Percentiles rank a stretch among this genome's conserved stretches.
Conservation (phyloP, 768 basidiomycete genomes). For the Leccinum truebloodii region DNA sequence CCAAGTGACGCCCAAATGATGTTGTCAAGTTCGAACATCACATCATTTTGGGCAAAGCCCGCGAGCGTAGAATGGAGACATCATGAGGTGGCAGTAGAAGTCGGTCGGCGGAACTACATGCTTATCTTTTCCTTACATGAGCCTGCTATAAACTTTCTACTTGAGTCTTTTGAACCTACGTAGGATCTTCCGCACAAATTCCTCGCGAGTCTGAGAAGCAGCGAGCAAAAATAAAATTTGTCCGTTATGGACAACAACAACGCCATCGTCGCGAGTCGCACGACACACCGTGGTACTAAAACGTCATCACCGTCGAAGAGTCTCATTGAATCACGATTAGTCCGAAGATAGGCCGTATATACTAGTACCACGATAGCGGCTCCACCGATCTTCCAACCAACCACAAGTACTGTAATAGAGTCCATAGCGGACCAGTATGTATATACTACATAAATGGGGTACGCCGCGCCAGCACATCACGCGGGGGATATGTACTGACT, state of each 20-base stretch:
- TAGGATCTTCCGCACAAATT: background rate
- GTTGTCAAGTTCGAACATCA: background rate
- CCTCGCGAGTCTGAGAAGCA: background rate
- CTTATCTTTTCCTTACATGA: background rate
- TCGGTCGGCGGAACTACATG: background rate
- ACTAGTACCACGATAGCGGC: background rate
- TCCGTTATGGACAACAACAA: background rate
- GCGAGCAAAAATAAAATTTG: background rate
- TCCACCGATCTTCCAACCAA: background rate
- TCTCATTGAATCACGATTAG: background rate
- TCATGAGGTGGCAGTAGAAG: background rate
- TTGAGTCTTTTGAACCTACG: background rate
- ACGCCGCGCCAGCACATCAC: conserved; percentile 1
- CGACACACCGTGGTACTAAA: background rate
- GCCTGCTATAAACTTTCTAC: background rate
- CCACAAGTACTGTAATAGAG: conserved; percentile 6
- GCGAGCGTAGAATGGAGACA: background rate
- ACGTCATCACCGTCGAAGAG: background rate
- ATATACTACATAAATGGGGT: conserved; percentile 8
- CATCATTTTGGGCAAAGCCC: background rate
- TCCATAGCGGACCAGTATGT: conserved; percentile 7
- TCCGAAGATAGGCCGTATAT: background rate
- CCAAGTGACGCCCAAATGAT: background rate
- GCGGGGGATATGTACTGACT: background rate
- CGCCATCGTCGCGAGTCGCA: background rate